Evolutionary conservation across 495 filamentous ascomycete genomes (phyloP).

Genomic region (Hypoxylon perforatum): DNA sequence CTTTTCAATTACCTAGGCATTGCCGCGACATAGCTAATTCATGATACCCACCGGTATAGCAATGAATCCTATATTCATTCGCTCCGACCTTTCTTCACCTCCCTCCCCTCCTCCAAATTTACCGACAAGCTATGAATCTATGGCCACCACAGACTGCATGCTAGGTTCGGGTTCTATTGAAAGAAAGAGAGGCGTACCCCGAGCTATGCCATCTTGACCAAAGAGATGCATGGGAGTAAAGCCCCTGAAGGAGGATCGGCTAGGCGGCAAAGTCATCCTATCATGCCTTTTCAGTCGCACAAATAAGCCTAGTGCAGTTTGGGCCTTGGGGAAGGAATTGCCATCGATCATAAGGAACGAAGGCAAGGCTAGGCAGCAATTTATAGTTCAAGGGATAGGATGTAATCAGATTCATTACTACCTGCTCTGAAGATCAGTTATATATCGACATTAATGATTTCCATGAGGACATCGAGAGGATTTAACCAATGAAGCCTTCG

Average conservation of each 20-base stretch:
- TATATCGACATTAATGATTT: not conserved
- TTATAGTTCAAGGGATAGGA: not conserved
- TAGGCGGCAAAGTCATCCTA: slow-evolving; percentile 1
- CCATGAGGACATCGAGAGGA: slow-evolving; percentile 1
- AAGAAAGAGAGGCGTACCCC: too few relatives aligned
- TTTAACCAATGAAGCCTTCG: not conserved
- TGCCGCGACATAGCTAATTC: too few relatives aligned
- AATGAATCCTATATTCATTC: too few relatives aligned
- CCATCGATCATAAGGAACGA: not conserved
- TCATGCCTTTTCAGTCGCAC: slow-evolving; percentile 1
- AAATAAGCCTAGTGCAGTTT: not conserved
- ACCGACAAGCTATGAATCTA: too few relatives aligned
- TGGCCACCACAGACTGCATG: too few relatives aligned
- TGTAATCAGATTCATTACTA: not conserved
- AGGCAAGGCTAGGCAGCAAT: not conserved
- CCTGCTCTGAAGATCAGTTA: slow-evolving; percentile 1
- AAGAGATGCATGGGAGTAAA: slow-evolving; percentile 1
- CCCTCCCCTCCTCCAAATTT: too few relatives aligned
- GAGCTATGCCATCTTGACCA: too few relatives aligned
- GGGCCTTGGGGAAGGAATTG: not conserved
- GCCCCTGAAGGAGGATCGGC: slow-evolving; percentile 4
- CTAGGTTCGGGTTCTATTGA: too few relatives aligned
- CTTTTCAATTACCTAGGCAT: too few relatives aligned
- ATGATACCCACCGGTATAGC: too few relatives aligned
- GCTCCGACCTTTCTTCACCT: too few relatives aligned